Percentiles rank a stretch among this genome's conserved stretches.
These are phyloP conservation scores for Colletotrichum lentis DNA, from an alignment of 2,329 filamentous ascomycete species.

Conservation along the genomic window DNA sequence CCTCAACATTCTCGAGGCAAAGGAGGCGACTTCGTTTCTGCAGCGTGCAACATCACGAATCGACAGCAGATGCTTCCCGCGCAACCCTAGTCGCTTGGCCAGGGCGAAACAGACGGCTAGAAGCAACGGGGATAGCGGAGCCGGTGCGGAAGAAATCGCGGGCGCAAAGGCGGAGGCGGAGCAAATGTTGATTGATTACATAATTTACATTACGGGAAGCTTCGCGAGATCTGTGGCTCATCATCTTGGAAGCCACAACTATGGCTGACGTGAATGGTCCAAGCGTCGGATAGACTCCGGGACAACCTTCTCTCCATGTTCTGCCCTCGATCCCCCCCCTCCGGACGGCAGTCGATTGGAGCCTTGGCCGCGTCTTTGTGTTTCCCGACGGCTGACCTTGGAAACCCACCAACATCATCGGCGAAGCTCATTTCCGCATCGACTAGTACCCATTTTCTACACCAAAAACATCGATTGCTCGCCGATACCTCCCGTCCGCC, in stretches of 20 bases:
- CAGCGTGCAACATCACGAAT: background rate
- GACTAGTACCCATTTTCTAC: background rate
- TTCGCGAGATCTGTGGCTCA: background rate
- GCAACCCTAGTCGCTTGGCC: background rate
- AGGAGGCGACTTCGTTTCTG: no score
- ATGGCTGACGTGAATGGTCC: background rate
- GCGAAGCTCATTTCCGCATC: slow-evolving; percentile 11
- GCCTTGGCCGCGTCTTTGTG: slow-evolving; percentile 22
- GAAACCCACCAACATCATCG: slow-evolving; percentile 30
- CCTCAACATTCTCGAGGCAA: no score
- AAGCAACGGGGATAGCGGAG: slow-evolving; percentile 30
- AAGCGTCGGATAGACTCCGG: slow-evolving; percentile 24
- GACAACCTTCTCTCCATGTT: slow-evolving; percentile 13
- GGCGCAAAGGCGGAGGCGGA: background rate
- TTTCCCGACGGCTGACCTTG: slow-evolving; percentile 15
- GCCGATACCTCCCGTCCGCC: background rate
- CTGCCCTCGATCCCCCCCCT: slow-evolving; percentile 16
- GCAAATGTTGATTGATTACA: background rate
- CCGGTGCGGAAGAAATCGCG: background rate
- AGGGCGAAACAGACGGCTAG: background rate
- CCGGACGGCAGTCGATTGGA: slow-evolving; percentile 23
- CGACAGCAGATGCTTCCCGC: background rate
- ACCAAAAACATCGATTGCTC: background rate
- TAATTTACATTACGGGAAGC: background rate
- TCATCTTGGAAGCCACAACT: background rate